phyloP scores from a whole-genome alignment of 768 basidiomycete genomes.

The Lentinula raphanica region DNA sequence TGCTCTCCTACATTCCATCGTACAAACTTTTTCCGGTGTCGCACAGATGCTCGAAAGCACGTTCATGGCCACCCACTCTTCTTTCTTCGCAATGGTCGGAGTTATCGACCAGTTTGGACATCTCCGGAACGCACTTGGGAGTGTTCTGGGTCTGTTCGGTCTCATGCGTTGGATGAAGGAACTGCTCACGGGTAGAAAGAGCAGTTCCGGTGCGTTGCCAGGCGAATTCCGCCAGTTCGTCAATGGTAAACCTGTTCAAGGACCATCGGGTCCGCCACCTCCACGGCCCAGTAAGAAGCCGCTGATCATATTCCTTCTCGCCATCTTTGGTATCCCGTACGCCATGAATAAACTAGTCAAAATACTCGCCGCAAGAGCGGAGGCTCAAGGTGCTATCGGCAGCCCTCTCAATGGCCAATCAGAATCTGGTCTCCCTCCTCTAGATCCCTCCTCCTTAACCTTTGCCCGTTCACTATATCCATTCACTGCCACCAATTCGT shows the following conservation, averaged over 20 bases:
- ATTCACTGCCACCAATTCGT: conserved; percentile 67
- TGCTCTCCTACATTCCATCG: conserved; percentile 87
- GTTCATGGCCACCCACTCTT: conserved; percentile 95
- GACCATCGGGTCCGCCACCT: conserved; percentile 32
- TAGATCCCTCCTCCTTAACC: conserved; percentile 74
- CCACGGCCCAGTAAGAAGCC: conserved; percentile 84
- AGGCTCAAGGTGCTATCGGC: conserved; percentile 37
- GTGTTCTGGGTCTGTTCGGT: conserved; percentile 89
- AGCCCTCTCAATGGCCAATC: conserved; percentile 22
- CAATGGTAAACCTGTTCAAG: conserved; percentile 55
- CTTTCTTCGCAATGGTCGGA: conserved; percentile 94
- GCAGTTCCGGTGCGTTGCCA: conserved; percentile 32
- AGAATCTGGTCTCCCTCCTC: conserved; percentile 46
- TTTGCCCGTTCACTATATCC: conserved; percentile 82
- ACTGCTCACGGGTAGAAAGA: conserved; percentile 40
- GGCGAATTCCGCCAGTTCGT: conserved; percentile 76
- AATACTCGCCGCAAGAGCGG: conserved; percentile 62
- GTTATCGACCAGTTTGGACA: conserved; percentile 94
- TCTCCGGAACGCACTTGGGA: conserved; percentile 86
- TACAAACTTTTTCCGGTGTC: conserved; percentile 91
- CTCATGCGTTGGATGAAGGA: conserved; percentile 82
- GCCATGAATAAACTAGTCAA: conserved; percentile 88
- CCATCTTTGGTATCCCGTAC: conserved; percentile 89
- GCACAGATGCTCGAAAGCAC: conserved; percentile 97
- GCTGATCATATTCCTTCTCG: conserved; percentile 87